Evolutionary conservation across 345 rosid species (phyloP).

Genomic region (Erodium maritimum): DNA sequence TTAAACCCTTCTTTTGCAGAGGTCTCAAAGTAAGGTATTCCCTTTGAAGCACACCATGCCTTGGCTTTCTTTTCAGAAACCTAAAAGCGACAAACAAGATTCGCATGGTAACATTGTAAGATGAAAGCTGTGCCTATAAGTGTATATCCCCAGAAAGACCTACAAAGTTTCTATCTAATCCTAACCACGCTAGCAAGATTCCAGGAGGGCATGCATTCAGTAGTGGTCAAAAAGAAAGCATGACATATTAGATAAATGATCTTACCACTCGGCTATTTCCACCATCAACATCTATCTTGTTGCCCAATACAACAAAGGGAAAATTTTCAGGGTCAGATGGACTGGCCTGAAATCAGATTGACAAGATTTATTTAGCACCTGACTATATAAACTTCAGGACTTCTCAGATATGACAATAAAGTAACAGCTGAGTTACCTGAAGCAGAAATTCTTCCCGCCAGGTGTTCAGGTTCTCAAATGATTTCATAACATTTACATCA

Average conservation of each 20-base stretch:
- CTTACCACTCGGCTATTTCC: slow-evolving; percentile 85
- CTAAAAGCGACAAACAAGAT: slow-evolving; percentile 18
- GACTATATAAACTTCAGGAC: not conserved
- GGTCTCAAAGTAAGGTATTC: slow-evolving; percentile 87
- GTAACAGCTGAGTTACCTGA: slow-evolving; percentile 19
- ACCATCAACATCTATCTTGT: slow-evolving; percentile 73
- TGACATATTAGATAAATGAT: slow-evolving; percentile 2
- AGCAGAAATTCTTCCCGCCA: slow-evolving; percentile 41
- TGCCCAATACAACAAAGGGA: slow-evolving; percentile 75
- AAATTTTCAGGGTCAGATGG: slow-evolving; percentile 83
- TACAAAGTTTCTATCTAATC: not conserved
- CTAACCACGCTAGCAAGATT: not conserved
- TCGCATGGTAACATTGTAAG: not conserved
- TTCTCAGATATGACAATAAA: not conserved
- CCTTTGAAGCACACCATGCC: slow-evolving; percentile 95
- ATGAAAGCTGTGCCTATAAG: not conserved
- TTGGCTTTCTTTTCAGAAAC: slow-evolving; percentile 87
- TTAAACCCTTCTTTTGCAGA: slow-evolving; percentile 89
- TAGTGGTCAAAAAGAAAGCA: not conserved
- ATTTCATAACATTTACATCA: slow-evolving; percentile 34
- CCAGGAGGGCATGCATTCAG: too few relatives aligned
- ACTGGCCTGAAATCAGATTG: slow-evolving; percentile 42
- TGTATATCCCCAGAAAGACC: not conserved
- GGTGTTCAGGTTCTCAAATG: slow-evolving; percentile 36
- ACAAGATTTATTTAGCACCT: not conserved